Percentiles rank a stretch among this genome's conserved stretches.
phyloP scores from a whole-genome alignment of 495 filamentous ascomycete genomes.

The Aspergillus funiculosus region DNA sequence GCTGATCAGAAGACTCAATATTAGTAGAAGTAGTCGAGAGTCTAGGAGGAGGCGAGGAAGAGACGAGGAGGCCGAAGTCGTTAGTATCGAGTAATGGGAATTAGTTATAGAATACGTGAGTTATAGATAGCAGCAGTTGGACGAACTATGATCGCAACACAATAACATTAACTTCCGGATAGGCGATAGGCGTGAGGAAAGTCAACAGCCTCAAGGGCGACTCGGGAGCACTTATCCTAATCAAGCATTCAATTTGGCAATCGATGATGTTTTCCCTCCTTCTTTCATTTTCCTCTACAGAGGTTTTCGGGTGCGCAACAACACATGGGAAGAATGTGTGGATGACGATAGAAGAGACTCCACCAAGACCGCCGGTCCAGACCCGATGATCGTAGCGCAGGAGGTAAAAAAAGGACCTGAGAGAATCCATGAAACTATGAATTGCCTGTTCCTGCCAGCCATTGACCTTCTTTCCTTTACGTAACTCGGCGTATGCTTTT shows the following conservation, averaged over 20 bases:
- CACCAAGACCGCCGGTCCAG: conserved; percentile 4
- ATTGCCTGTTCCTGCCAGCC: conserved; percentile 10
- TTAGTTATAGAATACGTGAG: conserved; percentile 15
- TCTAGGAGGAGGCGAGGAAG: too few relatives aligned
- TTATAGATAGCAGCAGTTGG: neutral
- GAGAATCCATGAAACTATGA: conserved; percentile 14
- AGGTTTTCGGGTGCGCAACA: too few relatives aligned
- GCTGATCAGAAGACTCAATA: neutral
- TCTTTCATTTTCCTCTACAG: neutral
- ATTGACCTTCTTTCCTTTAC: conserved; percentile 26
- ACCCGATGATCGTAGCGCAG: conserved; percentile 8
- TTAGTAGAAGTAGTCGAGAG: neutral
- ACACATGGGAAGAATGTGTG: too few relatives aligned
- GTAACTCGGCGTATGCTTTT: conserved; percentile 21
- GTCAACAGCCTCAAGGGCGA: too few relatives aligned
- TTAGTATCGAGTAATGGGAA: conserved; percentile 23
- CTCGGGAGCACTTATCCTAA: neutral
- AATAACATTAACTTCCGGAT: too few relatives aligned
- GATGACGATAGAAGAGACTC: conserved; percentile 8
- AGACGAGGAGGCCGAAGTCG: conserved; percentile 13
- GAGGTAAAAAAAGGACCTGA: conserved; percentile 2
- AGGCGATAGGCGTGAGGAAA: too few relatives aligned
- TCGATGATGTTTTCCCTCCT: neutral
- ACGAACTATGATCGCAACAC: too few relatives aligned
- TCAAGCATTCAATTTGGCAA: neutral